phyloP scores from a whole-genome alignment of 2,329 filamentous ascomycete genomes.

The Aureobasidium leucospermi region DNA sequence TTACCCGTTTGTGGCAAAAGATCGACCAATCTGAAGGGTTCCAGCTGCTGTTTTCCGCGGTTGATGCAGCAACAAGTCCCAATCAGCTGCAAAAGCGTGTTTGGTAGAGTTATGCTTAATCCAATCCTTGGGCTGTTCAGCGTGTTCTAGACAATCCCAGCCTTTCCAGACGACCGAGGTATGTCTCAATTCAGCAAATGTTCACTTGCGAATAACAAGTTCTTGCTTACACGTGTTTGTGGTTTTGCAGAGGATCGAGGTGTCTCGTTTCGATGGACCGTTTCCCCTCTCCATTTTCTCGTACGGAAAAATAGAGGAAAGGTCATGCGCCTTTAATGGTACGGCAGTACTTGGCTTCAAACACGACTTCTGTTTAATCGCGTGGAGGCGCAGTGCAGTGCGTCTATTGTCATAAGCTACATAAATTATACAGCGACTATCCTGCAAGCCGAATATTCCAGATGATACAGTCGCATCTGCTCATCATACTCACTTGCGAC shows the following conservation, averaged over 20 bases:
- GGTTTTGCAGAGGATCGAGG: not conserved
- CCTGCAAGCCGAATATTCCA: too few species aligned
- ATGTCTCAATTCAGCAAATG: too few species aligned
- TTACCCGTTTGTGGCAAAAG: not conserved
- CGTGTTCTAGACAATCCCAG: too few species aligned
- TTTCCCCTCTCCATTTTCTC: not conserved
- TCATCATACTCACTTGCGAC: too few species aligned
- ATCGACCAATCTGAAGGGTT: not conserved
- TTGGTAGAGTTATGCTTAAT: constrained; percentile 8
- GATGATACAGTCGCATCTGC: too few species aligned
- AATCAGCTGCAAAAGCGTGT: not conserved
- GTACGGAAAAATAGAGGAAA: not conserved
- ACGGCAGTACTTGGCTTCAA: not conserved
- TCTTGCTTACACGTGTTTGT: not conserved
- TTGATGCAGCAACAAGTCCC: not conserved
- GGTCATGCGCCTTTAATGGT: constrained; percentile 3
- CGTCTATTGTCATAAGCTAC: not conserved
- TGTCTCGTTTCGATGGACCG: not conserved
- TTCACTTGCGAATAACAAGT: not conserved
- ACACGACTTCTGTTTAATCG: not conserved
- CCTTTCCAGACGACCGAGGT: too few species aligned
- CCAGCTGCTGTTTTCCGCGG: not conserved
- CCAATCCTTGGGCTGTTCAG: not conserved
- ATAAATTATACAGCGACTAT: not conserved
- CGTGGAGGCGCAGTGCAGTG: not conserved